Evolutionary conservation across 495 filamentous ascomycete species (phyloP).

Genomic region (Xanthoparmelia taractica): DNA sequence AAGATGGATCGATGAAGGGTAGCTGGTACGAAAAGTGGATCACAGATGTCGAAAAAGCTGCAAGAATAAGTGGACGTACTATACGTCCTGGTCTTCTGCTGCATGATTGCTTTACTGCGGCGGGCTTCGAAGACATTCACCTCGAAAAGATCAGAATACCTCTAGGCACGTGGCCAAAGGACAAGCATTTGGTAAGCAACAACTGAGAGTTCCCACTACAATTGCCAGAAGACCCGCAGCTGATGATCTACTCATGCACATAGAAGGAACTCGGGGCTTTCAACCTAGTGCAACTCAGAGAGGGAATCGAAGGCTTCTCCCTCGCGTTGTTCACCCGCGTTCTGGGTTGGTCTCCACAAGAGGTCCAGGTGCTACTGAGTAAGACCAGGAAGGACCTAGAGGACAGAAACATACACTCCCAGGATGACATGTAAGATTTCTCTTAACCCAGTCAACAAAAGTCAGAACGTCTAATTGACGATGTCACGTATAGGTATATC

Average conservation of each 20-base stretch:
- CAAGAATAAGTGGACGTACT: slow-evolving; percentile 7
- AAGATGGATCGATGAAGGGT: slow-evolving; percentile 24
- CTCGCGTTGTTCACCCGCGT: slow-evolving; percentile 45
- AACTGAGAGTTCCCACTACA: neutral
- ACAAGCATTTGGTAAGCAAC: slow-evolving; percentile 22
- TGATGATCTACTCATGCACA: neutral
- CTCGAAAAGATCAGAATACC: slow-evolving; percentile 22
- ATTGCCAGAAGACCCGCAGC: neutral
- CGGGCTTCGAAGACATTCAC: slow-evolving; percentile 27
- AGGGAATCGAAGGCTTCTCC: slow-evolving; percentile 39
- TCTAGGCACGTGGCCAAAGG: slow-evolving; percentile 29
- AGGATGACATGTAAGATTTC: slow-evolving; percentile 21
- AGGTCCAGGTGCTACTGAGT: slow-evolving; percentile 49
- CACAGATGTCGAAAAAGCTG: slow-evolving; percentile 4
- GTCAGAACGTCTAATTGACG: neutral
- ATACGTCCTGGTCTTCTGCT: slow-evolving; percentile 20
- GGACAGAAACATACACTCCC: slow-evolving; percentile 41
- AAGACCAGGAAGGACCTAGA: slow-evolving; percentile 47
- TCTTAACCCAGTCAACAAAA: neutral
- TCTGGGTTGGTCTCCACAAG: slow-evolving; percentile 47
- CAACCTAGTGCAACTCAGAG: slow-evolving; percentile 36
- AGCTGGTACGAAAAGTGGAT: slow-evolving; percentile 16
- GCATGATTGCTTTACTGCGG: slow-evolving; percentile 20
- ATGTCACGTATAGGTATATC: neutral
- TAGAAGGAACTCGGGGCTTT: slow-evolving; percentile 24